phyloP scores from a whole-genome alignment of 371 early-diverging fungal genomes.

The Rhizopus sp. region DNA sequence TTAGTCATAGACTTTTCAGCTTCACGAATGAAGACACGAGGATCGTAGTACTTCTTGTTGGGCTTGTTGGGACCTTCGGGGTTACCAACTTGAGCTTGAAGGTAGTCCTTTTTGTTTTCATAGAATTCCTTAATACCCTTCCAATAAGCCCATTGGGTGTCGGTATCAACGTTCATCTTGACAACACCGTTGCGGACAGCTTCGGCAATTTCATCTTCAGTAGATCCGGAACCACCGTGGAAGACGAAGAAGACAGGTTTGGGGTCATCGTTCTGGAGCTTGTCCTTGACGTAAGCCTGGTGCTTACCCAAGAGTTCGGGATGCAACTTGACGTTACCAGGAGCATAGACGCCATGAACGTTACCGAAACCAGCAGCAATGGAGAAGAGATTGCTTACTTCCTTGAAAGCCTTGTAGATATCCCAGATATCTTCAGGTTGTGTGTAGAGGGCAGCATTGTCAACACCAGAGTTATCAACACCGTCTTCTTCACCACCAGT shows the following conservation, averaged over 20 bases:
- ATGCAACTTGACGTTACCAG: constrained; percentile 88
- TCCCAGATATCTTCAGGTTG: constrained; percentile 94
- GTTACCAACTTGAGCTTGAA: constrained; percentile 90
- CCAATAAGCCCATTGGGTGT: constrained; percentile 85
- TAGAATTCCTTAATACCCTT: constrained; percentile 73
- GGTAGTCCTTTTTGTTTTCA: constrained; percentile 71
- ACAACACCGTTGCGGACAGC: constrained; percentile 85
- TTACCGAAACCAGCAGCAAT: constrained; percentile 91
- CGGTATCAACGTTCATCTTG: constrained; percentile 93
- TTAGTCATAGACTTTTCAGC: constrained; percentile 82
- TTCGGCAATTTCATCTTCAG: constrained; percentile 76
- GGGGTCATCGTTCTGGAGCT: constrained; percentile 54
- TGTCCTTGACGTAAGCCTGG: constrained; percentile 76
- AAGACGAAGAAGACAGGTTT: constrained; percentile 92
- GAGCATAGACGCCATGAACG: constrained; percentile 93
- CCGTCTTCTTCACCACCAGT: constrained; percentile 96
- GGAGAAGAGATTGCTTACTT: constrained; percentile 80
- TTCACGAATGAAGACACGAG: constrained; percentile 87
- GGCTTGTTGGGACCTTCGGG: constrained; percentile 90
- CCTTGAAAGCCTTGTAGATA: constrained; percentile 78
- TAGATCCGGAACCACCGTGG: constrained; percentile 93
- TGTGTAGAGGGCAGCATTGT: constrained; percentile 85
- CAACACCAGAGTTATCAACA: constrained; percentile 89
- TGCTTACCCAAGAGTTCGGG: constrained; percentile 88
- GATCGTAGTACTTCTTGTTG: constrained; percentile 95